Evolutionary conservation across 345 rosid genomes (phyloP), one percentile per base, ranked within the genome.

Genomic region (Kernera saxatilis): DNA sequence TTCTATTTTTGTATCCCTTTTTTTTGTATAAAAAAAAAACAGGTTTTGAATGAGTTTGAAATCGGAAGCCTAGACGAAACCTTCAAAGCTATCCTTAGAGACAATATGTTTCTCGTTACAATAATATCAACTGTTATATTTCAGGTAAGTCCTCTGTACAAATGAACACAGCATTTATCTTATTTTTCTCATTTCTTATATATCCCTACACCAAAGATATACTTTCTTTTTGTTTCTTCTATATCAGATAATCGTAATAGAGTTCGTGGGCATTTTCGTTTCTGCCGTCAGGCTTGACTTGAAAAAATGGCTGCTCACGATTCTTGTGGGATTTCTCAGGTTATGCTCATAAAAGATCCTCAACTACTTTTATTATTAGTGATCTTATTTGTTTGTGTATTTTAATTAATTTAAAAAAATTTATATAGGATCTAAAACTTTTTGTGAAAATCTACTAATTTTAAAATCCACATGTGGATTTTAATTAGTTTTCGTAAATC

Each of bases 11-110:
- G 32, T 45, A 10, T n/a, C n/a, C n/a, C n/a, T n/a, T n/a, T n/a
- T n/a, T n/a, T n/a, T n/a, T n/a, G n/a, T n/a, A n/a, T n/a, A 8
- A n/a, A 35, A 8, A 9, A 39, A 30, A 27, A 43, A 3, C 85
- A 90, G 98, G 75, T 83, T 19, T 87, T 82, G 44, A 80, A 81
- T 17, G 98, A 88, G 85, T 87, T 93, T 75, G 89, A 93, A 77
- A 85, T 92, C 70, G 75, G 88, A 46, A 93, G 79, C 68, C 87
- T 84, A 5, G 95, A 87, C 11, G 84, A 84, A 77, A 45, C 85
- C 26, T 84, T 88, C 18, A 64, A 33, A 4, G 96, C 92, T 64
- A 78, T 88, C 55, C 77, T 87, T 13, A 84, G 75, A 65, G 91
- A 93, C 79, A 77, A 64, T 51, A 82, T 93, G 66, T 90, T 93